Conservation (phyloP, 2,329 filamentous ascomycete species). For the Pseudogymnoascus sp. region DNA sequence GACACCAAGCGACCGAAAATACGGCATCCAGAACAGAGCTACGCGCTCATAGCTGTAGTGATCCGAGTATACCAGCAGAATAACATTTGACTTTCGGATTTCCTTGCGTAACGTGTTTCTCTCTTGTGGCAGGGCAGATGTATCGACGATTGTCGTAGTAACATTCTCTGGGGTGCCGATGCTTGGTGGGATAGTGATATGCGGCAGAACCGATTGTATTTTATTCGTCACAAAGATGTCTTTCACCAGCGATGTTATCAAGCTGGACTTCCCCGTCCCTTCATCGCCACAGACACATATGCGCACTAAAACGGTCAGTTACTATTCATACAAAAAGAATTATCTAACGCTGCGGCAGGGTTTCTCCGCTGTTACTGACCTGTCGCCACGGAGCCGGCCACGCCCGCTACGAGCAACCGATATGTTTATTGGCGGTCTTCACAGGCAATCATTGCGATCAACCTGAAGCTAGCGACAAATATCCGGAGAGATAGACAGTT, state of each 20-base stretch:
- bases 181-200: constrained; percentile 89
- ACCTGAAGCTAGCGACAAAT: background rate
- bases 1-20: constrained; percentile 95
- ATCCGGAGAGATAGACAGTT: background rate
- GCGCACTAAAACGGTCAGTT: constrained; percentile 50
- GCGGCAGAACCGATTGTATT: constrained; percentile 88
- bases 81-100: constrained; percentile 94
- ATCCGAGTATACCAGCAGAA: constrained; percentile 92
- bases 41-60: constrained; percentile 99
- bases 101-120: constrained; percentile 85
- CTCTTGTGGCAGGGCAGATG: constrained; percentile 89
- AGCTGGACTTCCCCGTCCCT: constrained; percentile 85
- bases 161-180: constrained; percentile 94
- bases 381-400: constrained; percentile 12
- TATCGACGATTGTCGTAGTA: constrained; percentile 95
- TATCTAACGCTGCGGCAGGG: background rate
- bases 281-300: constrained; percentile 97
- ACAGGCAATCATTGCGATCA: constrained; percentile 9
- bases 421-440: background rate
- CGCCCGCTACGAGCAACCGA: background rate
- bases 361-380: constrained; percentile 6
- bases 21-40: constrained; percentile 96
- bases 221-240: constrained; percentile 94
- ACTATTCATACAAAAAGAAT: background rate
- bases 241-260: constrained; percentile 93